Evolutionary conservation across 495 filamentous ascomycete species (phyloP).

Genomic region (Aspergillus coremiiformis): DNA sequence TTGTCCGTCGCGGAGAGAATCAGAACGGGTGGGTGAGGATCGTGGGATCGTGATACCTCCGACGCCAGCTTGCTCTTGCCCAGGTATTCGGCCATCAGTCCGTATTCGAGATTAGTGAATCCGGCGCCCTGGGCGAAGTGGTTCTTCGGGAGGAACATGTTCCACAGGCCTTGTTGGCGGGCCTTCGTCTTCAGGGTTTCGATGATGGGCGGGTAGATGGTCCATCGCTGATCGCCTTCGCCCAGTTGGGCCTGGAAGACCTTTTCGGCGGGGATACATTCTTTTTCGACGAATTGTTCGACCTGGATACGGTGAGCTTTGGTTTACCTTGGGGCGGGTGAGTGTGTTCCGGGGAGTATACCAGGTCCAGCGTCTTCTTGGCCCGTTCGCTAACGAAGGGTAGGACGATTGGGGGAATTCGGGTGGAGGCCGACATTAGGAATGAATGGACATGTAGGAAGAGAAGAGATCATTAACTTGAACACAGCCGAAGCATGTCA

Average conservation of each 20-base stretch:
- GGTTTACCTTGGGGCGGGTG: too few species aligned
- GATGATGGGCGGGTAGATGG: slow-evolving; percentile 68
- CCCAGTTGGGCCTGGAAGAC: slow-evolving; percentile 74
- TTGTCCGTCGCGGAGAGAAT: too few species aligned
- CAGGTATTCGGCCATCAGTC: slow-evolving; percentile 84
- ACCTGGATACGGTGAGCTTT: slow-evolving; percentile 48
- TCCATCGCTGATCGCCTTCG: slow-evolving; percentile 65
- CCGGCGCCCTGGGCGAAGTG: slow-evolving; percentile 93
- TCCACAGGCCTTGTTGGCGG: slow-evolving; percentile 84
- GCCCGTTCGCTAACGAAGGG: slow-evolving; percentile 71
- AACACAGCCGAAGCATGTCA: too few species aligned
- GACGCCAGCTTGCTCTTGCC: slow-evolving; percentile 72
- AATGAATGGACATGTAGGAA: too few species aligned
- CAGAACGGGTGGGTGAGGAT: too few species aligned
- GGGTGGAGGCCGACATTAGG: slow-evolving; percentile 52
- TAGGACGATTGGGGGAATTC: slow-evolving; percentile 61
- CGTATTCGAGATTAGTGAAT: slow-evolving; percentile 86
- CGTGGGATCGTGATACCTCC: slow-evolving; percentile 42
- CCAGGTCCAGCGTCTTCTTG: slow-evolving; percentile 62
- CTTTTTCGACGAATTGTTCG: slow-evolving; percentile 93
- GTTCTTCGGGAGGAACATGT: slow-evolving; percentile 91
- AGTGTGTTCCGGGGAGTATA: too few species aligned
- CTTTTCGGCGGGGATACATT: slow-evolving; percentile 81
- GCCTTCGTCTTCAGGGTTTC: slow-evolving; percentile 86
- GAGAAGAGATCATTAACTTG: slow-evolving; percentile 13